A percentile compares a stretch with the other conserved stretches of the same genome.
phyloP scores from a whole-genome alignment of 2,329 filamentous ascomycete species.

The Fusarium tanahbumbuense region DNA sequence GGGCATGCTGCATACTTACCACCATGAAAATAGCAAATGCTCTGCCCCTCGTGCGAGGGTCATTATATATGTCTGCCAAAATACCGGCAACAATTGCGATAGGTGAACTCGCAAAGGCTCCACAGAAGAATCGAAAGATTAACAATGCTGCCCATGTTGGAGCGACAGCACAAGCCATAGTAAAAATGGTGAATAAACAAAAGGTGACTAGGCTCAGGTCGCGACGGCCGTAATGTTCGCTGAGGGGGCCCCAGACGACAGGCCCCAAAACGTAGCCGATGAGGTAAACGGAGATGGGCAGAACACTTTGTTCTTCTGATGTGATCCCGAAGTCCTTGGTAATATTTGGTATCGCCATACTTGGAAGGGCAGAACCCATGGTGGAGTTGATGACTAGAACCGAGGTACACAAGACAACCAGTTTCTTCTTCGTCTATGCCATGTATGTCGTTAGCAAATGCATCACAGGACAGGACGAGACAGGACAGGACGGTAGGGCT shows the following conservation, averaged over 20 bases:
- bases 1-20: constrained; percentile 51
- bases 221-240: constrained; percentile 71
- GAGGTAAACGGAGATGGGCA: constrained; percentile 73
- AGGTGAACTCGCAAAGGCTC: constrained; percentile 66
- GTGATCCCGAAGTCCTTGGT: constrained; percentile 67
- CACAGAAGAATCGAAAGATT: constrained; percentile 65
- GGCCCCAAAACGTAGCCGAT: constrained; percentile 73
- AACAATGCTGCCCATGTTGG: constrained; percentile 65
- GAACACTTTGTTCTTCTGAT: constrained; percentile 56
- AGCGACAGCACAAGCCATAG: constrained; percentile 66
- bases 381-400: constrained; percentile 74
- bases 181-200: constrained; percentile 61
- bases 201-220: constrained; percentile 60
- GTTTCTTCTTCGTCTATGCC: constrained; percentile 63
- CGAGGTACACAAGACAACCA: constrained; percentile 66
- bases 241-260: constrained; percentile 72
- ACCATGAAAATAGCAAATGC: constrained; percentile 74
- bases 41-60: constrained; percentile 63
- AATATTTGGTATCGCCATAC: constrained; percentile 71
- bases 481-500: background rate
- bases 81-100: constrained; percentile 73
- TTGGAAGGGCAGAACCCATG: constrained; percentile 72
- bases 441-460: background rate
- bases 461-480: background rate
- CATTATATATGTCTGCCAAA: constrained; percentile 73